Evolutionary conservation across 2,329 filamentous ascomycete genomes (phyloP).

Genomic region (Fusarium metavorans): DNA sequence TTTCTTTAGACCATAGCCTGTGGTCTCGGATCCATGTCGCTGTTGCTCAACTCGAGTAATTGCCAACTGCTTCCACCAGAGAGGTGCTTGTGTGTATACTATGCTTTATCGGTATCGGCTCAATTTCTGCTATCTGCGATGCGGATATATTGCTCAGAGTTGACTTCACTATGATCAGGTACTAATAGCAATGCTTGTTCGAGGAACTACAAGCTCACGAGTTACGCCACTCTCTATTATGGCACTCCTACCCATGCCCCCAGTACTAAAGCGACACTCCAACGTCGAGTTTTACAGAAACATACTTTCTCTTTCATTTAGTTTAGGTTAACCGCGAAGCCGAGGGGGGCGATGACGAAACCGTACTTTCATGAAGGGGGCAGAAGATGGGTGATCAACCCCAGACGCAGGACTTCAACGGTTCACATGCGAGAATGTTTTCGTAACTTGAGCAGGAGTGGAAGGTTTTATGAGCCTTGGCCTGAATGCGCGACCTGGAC

Average conservation of each 20-base stretch:
- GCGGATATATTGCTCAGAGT: neutral
- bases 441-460: neutral
- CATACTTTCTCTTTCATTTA: neutral
- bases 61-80: neutral
- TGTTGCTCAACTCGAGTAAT: neutral
- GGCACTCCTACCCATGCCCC: neutral
- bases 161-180: neutral
- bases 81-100: neutral
- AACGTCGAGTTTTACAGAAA: neutral
- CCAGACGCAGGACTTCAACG: neutral
- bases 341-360: neutral
- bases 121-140: too few relatives aligned
- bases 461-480: neutral
- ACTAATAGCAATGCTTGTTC: neutral
- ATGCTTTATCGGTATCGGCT: neutral
- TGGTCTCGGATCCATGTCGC: neutral
- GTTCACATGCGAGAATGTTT: neutral
- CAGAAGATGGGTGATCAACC: neutral
- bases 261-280: neutral
- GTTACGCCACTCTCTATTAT: neutral
- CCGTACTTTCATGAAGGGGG: neutral
- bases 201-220: neutral
- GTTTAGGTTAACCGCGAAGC: neutral
- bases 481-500: neutral
- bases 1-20: neutral